These are phyloP conservation scores for Pseudogymnoascus sp. DNA, from an alignment of 2,329 filamentous ascomycete genomes.

Conservation along the genomic window DNA sequence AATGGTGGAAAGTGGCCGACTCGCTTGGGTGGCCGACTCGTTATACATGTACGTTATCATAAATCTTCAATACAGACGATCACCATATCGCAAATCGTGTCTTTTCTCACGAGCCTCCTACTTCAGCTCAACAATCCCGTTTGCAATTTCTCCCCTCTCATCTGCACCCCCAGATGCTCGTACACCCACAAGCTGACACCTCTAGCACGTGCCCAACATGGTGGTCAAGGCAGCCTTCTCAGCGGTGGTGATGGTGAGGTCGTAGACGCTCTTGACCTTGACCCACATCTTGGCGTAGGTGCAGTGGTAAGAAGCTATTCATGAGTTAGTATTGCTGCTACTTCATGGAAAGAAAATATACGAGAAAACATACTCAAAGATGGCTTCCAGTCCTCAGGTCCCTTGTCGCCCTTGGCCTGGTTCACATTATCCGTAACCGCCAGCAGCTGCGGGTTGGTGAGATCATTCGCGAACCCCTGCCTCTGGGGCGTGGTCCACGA, in stretches of 20 bases:
- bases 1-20: no score
- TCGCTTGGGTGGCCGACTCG: no score
- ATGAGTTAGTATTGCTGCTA: conserved; percentile 14
- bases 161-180: background rate
- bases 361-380: conserved; percentile 42
- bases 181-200: background rate
- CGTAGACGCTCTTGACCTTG: conserved; percentile 67
- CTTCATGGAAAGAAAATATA: background rate
- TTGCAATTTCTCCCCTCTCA: background rate
- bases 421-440: conserved; percentile 76
- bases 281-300: conserved; percentile 70
- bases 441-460: conserved; percentile 67
- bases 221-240: conserved; percentile 62
- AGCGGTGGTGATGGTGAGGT: conserved; percentile 58
- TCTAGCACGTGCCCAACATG: conserved; percentile 59
- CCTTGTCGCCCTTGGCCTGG: conserved; percentile 62
- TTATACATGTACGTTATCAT: no score
- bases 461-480: conserved; percentile 67
- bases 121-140: background rate
- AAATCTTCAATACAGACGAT: conserved; percentile 1
- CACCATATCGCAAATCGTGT: background rate
- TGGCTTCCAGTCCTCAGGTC: conserved; percentile 72
- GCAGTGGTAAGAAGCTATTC: conserved; percentile 58
- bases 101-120: background rate
- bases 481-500: conserved; percentile 63